phyloP scores from a whole-genome alignment of 1,284 basidiomycete species.

The Irpex sp. region DNA sequence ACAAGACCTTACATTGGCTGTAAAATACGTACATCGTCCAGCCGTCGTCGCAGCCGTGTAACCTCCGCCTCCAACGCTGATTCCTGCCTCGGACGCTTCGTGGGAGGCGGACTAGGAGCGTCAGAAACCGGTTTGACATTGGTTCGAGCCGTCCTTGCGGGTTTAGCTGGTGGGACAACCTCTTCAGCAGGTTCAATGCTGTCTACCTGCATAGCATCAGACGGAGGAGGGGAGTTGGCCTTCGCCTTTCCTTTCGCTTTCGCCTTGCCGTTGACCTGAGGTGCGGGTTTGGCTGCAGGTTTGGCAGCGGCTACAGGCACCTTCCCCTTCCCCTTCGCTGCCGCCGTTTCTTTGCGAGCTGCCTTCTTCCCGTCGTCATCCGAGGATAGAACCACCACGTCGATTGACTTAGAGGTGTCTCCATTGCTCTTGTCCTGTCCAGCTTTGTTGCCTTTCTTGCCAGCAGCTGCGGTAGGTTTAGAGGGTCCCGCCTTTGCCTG shows the following conservation, averaged over 20 bases:
- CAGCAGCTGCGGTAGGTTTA: conserved; percentile 3
- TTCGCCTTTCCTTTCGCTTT: conserved; percentile 9
- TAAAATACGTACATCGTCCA: conserved; percentile 13
- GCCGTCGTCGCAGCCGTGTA: conserved; percentile 7
- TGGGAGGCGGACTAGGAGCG: neutral
- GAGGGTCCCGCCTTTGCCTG: conserved; percentile 10
- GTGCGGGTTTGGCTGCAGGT: neutral
- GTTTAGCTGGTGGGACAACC: conserved; percentile 1
- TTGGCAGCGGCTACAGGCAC: neutral
- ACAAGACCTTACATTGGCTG: neutral
- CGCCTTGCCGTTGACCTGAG: conserved; percentile 9
- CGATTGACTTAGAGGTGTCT: neutral
- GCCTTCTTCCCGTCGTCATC: conserved; percentile 7
- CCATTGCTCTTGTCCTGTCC: neutral
- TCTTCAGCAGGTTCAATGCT: neutral
- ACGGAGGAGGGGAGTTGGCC: neutral
- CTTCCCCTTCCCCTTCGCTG: conserved; percentile 6
- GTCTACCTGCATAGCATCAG: conserved; percentile 11
- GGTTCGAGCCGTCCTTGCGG: conserved; percentile 3
- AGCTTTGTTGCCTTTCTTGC: conserved; percentile 3
- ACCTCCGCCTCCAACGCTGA: conserved; percentile 8
- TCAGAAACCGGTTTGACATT: conserved; percentile 1
- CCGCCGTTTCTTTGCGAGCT: neutral
- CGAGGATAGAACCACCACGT: conserved; percentile 11
- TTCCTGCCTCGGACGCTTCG: neutral